These are phyloP conservation scores for Arabidopsis suecica DNA, from an alignment of 345 rosid genomes.

Conservation along the genomic window DNA sequence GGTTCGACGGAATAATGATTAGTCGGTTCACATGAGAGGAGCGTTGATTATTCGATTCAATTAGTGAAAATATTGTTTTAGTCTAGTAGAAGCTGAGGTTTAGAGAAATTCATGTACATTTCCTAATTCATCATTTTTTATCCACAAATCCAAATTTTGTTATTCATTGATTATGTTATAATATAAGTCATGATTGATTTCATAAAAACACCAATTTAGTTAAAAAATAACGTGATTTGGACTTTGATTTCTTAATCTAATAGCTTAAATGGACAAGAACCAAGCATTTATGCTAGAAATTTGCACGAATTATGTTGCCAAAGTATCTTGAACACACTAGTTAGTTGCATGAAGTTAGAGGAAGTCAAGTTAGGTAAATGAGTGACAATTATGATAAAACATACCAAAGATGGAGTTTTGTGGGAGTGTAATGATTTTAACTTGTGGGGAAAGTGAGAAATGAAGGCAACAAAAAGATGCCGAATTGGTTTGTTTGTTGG, in stretches of 20 bases:
- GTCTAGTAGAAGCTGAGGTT: not conserved
- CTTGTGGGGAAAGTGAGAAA: constrained; percentile 35
- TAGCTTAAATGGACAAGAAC: not conserved
- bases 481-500: constrained; percentile 33
- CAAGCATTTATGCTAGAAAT: not conserved
- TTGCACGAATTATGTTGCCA: not conserved
- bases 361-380: not conserved
- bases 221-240: not conserved
- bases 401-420: not conserved
- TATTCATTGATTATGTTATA: constrained; percentile 12
- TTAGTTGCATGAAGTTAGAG: not conserved
- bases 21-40: constrained; percentile 33
- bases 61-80: not conserved
- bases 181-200: not conserved
- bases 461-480: constrained; percentile 37
- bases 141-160: not conserved
- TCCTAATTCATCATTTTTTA: constrained; percentile 22
- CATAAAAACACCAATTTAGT: not conserved
- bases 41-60: not conserved
- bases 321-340: not conserved
- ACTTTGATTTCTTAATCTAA: not conserved
- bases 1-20: constrained; percentile 44
- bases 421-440: constrained; percentile 28
- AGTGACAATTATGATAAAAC: constrained; percentile 10
- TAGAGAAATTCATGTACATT: constrained; percentile 29